These are phyloP conservation scores for Neobulgaria alba DNA, from an alignment of 2,329 filamentous ascomycete species.

Conservation along the genomic window DNA sequence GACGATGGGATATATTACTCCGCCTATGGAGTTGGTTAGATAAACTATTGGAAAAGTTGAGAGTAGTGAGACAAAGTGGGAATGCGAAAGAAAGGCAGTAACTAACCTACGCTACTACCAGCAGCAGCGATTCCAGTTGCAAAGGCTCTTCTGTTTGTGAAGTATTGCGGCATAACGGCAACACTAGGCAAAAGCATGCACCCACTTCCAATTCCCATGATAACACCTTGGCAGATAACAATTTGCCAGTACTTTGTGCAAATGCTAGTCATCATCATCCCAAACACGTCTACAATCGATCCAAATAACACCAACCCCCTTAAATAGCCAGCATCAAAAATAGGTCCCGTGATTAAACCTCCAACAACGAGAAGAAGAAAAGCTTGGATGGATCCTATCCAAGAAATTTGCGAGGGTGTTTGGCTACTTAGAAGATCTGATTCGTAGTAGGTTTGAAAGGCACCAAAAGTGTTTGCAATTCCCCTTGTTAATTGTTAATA, in stretches of 20 bases:
- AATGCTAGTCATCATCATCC: slow-evolving; percentile 29
- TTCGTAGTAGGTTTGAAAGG: slow-evolving; percentile 34
- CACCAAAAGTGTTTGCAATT: slow-evolving; percentile 30
- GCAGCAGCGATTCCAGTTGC: slow-evolving; percentile 30
- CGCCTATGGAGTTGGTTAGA: too few relatives aligned
- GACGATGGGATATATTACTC: slow-evolving; percentile 37
- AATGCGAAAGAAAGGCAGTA: background rate
- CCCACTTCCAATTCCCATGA: slow-evolving; percentile 37
- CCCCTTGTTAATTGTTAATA: slow-evolving; percentile 11
- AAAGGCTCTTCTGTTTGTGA: slow-evolving; percentile 24
- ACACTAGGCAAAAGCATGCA: slow-evolving; percentile 55
- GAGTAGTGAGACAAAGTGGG: too few relatives aligned
- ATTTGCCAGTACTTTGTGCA: slow-evolving; percentile 43
- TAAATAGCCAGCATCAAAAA: slow-evolving; percentile 19
- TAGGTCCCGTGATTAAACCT: slow-evolving; percentile 16
- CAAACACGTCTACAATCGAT: slow-evolving; percentile 35
- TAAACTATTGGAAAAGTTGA: too few relatives aligned
- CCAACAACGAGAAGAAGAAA: slow-evolving; percentile 35
- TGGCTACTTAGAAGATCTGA: slow-evolving; percentile 27
- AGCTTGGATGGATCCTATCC: slow-evolving; percentile 41
- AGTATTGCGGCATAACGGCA: slow-evolving; percentile 50
- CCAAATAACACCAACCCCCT: slow-evolving; percentile 17
- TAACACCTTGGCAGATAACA: slow-evolving; percentile 45
- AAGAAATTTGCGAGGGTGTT: slow-evolving; percentile 34
- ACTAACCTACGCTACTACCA: slow-evolving; percentile 33